Conservation (phyloP, 1,284 basidiomycete species). For the Laetiporus sulphureus region DNA sequence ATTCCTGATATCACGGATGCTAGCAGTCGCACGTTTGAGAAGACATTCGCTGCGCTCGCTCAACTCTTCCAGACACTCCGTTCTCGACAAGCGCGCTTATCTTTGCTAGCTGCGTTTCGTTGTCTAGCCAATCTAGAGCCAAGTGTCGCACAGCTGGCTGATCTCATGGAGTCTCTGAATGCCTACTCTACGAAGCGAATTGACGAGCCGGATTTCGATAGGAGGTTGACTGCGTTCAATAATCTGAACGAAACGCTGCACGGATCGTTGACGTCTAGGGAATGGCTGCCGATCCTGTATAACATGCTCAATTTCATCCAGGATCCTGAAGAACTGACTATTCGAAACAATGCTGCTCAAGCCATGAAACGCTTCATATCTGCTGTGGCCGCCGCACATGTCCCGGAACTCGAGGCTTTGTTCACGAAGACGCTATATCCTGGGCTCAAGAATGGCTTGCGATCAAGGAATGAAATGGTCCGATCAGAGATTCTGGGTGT, state of each 20-base stretch:
- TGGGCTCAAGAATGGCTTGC: conserved; percentile 76
- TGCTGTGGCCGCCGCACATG: conserved; percentile 33
- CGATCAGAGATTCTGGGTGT: conserved; percentile 83
- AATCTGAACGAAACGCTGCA: conserved; percentile 64
- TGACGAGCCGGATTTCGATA: conserved; percentile 93
- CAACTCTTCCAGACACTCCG: conserved; percentile 74
- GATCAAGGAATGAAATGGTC: conserved; percentile 84
- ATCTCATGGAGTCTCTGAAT: conserved; percentile 71
- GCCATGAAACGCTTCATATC: conserved; percentile 79
- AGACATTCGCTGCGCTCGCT: conserved; percentile 64
- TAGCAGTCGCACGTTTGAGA: conserved; percentile 42
- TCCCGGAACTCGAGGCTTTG: conserved; percentile 41
- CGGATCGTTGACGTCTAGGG: conserved; percentile 38
- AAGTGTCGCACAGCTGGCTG: conserved; percentile 41
- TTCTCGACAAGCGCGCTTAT: conserved; percentile 60
- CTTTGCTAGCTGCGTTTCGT: conserved; percentile 62
- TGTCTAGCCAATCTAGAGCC: conserved; percentile 49
- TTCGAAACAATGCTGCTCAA: conserved; percentile 79
- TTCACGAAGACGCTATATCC: conserved; percentile 74
- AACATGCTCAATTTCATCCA: conserved; percentile 86
- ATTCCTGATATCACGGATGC: conserved; percentile 59
- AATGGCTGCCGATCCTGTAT: conserved; percentile 85
- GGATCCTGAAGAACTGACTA: conserved; percentile 84
- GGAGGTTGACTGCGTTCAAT: conserved; percentile 75
- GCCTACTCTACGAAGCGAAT: conserved; percentile 78